Evolutionary conservation across 2,329 filamentous ascomycete species (phyloP).

Genomic region (Claviceps cyperi): DNA sequence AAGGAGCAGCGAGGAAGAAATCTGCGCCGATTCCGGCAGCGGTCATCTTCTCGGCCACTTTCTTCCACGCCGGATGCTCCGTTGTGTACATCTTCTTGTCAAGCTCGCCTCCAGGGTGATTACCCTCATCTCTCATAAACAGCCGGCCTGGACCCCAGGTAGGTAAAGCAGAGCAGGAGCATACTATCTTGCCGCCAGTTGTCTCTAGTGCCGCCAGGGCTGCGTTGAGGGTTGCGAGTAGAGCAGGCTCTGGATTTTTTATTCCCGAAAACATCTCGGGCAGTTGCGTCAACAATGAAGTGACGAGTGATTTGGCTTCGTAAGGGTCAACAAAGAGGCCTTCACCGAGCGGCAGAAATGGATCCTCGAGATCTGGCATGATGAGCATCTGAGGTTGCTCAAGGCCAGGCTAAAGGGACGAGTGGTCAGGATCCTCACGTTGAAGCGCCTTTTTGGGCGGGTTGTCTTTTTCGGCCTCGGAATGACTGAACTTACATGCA

Average conservation of each 20-base stretch:
- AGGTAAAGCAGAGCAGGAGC: constrained; percentile 72
- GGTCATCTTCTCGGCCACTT: constrained; percentile 75
- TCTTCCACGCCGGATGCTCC: constrained; percentile 78
- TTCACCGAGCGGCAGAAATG: constrained; percentile 82
- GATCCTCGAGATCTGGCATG: constrained; percentile 94
- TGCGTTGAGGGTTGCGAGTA: constrained; percentile 72
- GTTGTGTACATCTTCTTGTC: constrained; percentile 87
- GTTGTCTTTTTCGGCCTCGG: neutral
- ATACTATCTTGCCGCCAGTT: constrained; percentile 86
- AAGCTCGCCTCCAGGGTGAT: constrained; percentile 70
- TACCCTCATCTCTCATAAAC: constrained; percentile 76
- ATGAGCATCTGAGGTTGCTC: constrained; percentile 95
- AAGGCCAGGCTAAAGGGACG: constrained; percentile 43
- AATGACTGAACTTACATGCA: constrained; percentile 48
- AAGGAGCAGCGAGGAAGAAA: constrained; percentile 86
- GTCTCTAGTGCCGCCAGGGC: constrained; percentile 69
- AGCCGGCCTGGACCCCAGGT: constrained; percentile 83
- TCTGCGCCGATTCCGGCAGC: constrained; percentile 77
- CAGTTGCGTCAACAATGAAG: constrained; percentile 67
- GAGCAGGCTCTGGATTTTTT: constrained; percentile 80
- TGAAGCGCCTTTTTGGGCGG: no score
- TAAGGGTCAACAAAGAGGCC: constrained; percentile 91
- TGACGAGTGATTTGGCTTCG: constrained; percentile 77
- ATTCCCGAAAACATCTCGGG: constrained; percentile 76
- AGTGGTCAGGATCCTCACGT: neutral